Percentiles rank a stretch among this genome's conserved stretches.
Evolutionary conservation across 2,329 filamentous ascomycete species (phyloP).

Genomic region (Xylariales sp.): DNA sequence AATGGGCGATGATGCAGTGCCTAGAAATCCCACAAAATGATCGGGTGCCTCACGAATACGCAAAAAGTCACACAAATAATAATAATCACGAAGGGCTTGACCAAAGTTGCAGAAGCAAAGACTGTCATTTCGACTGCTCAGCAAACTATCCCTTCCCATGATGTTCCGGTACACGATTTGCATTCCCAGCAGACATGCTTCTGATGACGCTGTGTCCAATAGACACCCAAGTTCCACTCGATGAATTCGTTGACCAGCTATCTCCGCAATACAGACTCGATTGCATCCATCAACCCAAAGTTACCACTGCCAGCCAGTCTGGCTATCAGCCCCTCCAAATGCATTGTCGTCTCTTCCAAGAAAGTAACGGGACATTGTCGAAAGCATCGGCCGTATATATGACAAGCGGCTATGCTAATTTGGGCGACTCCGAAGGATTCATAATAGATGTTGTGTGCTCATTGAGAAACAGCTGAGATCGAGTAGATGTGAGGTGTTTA

Average conservation of each 20-base stretch:
- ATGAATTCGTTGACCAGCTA: slow-evolving; percentile 8
- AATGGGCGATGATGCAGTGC: too few relatives aligned
- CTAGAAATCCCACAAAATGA: too few relatives aligned
- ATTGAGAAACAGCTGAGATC: slow-evolving; percentile 23
- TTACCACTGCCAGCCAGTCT: neutral
- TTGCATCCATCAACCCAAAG: slow-evolving; percentile 2
- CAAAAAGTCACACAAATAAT: neutral
- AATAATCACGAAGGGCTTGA: neutral
- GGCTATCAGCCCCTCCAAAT: neutral
- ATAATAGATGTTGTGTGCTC: slow-evolving; percentile 7
- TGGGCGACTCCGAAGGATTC: neutral
- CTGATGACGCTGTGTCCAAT: slow-evolving; percentile 1
- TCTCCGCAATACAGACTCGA: slow-evolving; percentile 4
- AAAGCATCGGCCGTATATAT: too few relatives aligned
- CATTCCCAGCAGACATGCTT: slow-evolving; percentile 9
- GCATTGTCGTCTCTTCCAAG: neutral
- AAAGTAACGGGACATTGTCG: slow-evolving; percentile 1
- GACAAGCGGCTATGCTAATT: too few relatives aligned
- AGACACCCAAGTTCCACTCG: slow-evolving; percentile 8
- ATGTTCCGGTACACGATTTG: slow-evolving; percentile 6
- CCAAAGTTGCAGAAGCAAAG: slow-evolving; percentile 7
- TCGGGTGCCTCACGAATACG: too few relatives aligned
- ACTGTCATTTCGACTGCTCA: slow-evolving; percentile 11
- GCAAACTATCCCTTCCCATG: slow-evolving; percentile 4
- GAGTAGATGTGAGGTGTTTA: slow-evolving; percentile 31